Percentiles rank a stretch among this genome's conserved stretches.
Conservation (phyloP, 352 stramenopile genomes). For the Phytophthora pisi region DNA sequence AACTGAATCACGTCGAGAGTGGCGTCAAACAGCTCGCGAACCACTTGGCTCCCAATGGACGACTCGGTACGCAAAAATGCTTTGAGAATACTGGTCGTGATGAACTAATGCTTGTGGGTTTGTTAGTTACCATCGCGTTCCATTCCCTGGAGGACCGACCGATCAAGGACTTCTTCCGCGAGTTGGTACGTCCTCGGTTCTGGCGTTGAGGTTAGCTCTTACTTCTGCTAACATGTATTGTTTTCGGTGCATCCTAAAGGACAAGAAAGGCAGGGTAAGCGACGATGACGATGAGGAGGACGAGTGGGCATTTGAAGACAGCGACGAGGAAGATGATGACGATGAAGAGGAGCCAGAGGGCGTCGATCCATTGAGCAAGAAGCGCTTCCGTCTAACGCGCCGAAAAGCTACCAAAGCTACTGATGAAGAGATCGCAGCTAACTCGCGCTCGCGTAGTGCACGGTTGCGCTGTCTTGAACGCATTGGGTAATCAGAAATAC, state of each 20-base stretch:
- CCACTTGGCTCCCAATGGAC: slow-evolving; percentile 57
- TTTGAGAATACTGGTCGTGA: neutral
- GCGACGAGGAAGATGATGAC: slow-evolving; percentile 19
- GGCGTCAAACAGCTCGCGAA: slow-evolving; percentile 61
- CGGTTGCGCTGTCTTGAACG: slow-evolving; percentile 78
- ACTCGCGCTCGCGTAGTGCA: slow-evolving; percentile 72
- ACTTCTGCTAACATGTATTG: neutral
- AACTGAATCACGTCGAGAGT: slow-evolving; percentile 69
- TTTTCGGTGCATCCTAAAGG: slow-evolving; percentile 27
- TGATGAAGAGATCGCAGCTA: slow-evolving; percentile 62
- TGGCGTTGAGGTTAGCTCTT: neutral
- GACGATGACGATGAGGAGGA: slow-evolving; percentile 37
- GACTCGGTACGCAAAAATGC: slow-evolving; percentile 45
- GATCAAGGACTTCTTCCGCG: slow-evolving; percentile 80
- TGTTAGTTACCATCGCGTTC: slow-evolving; percentile 78
- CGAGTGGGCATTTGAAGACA: slow-evolving; percentile 26
- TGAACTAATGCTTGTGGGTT: slow-evolving; percentile 16
- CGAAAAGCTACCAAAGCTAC: slow-evolving; percentile 76
- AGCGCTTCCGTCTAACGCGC: slow-evolving; percentile 65
- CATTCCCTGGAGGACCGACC: slow-evolving; percentile 85
- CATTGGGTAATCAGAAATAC: slow-evolving; percentile 33
- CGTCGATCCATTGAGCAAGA: slow-evolving; percentile 32
- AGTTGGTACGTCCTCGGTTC: slow-evolving; percentile 42
- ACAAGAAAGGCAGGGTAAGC: slow-evolving; percentile 37
- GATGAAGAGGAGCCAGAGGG: slow-evolving; percentile 28